Percentiles rank a stretch among this genome's conserved stretches.
Evolutionary conservation across 1,139 yeast species (phyloP).

Genomic region (Nakaseomyces delphensis): DNA sequence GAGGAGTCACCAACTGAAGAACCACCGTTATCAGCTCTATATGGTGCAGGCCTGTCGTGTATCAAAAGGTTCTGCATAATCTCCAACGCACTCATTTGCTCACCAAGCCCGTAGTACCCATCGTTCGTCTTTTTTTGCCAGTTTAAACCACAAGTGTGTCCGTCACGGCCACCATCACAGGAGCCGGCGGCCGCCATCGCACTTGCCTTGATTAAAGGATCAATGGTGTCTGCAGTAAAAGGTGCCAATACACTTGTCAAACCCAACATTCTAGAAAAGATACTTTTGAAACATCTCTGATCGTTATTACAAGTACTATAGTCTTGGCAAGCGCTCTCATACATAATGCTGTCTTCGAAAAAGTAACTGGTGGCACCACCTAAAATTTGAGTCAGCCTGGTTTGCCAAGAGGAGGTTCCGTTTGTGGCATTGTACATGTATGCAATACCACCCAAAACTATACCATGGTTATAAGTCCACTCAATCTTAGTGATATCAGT

Average conservation of each 20-base stretch:
- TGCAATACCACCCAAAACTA: slow-evolving; percentile 51
- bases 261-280: slow-evolving; percentile 49
- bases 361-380: slow-evolving; percentile 38
- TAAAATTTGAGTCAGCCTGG: slow-evolving; percentile 39
- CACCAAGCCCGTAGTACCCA: slow-evolving; percentile 64
- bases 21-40: slow-evolving; percentile 40
- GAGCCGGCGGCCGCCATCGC: slow-evolving; percentile 64
- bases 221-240: slow-evolving; percentile 36
- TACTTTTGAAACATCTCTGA: slow-evolving; percentile 55
- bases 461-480: slow-evolving; percentile 61
- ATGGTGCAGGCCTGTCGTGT: slow-evolving; percentile 36
- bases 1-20: slow-evolving; percentile 37
- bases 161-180: slow-evolving; percentile 65
- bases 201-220: slow-evolving; percentile 37
- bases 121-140: slow-evolving; percentile 56
- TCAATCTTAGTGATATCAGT: slow-evolving; percentile 39
- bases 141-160: slow-evolving; percentile 66
- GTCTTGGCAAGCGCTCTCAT: slow-evolving; percentile 48
- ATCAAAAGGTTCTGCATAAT: slow-evolving; percentile 44
- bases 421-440: slow-evolving; percentile 50
- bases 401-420: slow-evolving; percentile 42
- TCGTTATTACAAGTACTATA: slow-evolving; percentile 46
- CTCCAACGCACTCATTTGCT: slow-evolving; percentile 70
- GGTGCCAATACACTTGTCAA: slow-evolving; percentile 44
- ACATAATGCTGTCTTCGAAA: slow-evolving; percentile 41